Evolutionary conservation across 345 rosid species (phyloP), one percentile per base, ranked within the genome.

Genomic region (Syzygium aromaticum): DNA sequence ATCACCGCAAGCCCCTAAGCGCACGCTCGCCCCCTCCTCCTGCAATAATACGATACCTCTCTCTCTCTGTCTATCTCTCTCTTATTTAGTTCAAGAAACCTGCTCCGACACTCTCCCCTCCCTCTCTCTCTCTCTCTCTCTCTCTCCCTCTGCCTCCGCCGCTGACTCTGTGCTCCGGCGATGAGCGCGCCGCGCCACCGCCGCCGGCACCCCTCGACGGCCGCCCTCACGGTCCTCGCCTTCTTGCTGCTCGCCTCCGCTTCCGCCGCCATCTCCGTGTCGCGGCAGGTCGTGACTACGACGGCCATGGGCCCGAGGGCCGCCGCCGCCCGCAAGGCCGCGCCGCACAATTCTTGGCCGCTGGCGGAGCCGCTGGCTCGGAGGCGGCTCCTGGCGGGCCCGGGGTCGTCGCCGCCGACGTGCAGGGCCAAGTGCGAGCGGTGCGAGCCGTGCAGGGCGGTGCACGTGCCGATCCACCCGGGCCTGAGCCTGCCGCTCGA

Each of bases 401-500:
- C 98, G 27, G 43, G 99, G 95, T 90, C 96, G 94, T 21, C 93
- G 94, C 85, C 99, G 51, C 99, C 98, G 88, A 88, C 95, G 43
- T 98, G 99, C 88, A 92, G 95, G 92, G 95, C 94, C 88, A 96
- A 95, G 95, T 98, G 99, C 87, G 97, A 95, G 25, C 88, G 85
- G 82, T 98, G 99, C 90, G 88, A 90, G 21, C 99, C 99, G n/a
- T 98, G 99, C 90, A 89, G 90, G 89, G 92, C 98, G 85, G 98
- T 94, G 90, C 99, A 94, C 86, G 98, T 98, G 61, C 94, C 99
- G 84, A 89, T 98, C 88, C 97, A 98, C 80, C 98, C 97, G 3
- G 97, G 99, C 67, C 86, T 94, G 23, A 94, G 92, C 84, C 84
- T 90, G 84, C 98, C 98, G 77, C 88, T 93, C 33, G 99, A 98